phyloP scores from a whole-genome alignment of 345 rosid species.

The Moricandia moricandioides region DNA sequence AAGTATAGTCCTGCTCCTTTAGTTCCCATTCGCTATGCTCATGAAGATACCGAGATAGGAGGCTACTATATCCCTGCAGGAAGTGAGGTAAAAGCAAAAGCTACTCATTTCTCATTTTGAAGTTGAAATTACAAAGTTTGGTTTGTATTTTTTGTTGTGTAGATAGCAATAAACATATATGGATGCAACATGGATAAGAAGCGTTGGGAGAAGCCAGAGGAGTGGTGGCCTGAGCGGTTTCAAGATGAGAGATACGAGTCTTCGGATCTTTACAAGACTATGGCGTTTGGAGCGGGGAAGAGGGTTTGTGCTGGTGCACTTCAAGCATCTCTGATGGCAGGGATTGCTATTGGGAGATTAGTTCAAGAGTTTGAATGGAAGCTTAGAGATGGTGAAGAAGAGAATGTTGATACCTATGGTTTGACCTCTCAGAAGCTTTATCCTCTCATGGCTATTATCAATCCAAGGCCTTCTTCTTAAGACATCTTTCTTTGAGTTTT shows the following conservation, averaged over 20 bases:
- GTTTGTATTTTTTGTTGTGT: constrained; percentile 24
- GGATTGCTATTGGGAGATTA: constrained; percentile 62
- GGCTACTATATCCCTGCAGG: constrained; percentile 51
- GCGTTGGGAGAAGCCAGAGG: constrained; percentile 63
- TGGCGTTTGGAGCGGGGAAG: constrained; percentile 92
- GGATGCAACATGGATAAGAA: constrained; percentile 91
- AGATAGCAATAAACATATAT: constrained; percentile 84
- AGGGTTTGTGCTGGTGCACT: constrained; percentile 77
- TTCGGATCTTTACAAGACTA: constrained; percentile 66
- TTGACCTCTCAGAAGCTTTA: constrained; percentile 71
- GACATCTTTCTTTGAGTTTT: neutral
- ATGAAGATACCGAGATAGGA: constrained; percentile 77
- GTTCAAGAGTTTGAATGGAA: constrained; percentile 83
- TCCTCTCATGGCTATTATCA: constrained; percentile 59
- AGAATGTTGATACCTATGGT: constrained; percentile 59
- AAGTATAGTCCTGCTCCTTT: constrained; percentile 73
- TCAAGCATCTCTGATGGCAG: constrained; percentile 58
- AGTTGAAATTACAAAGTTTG: neutral
- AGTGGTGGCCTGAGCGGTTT: constrained; percentile 81
- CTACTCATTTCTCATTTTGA: neutral
- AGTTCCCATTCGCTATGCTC: constrained; percentile 66
- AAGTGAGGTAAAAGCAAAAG: constrained; percentile 43
- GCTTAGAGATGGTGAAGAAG: constrained; percentile 61
- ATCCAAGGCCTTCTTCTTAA: constrained; percentile 44
- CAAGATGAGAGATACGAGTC: constrained; percentile 51